Evolutionary conservation across 352 stramenopile species (phyloP).

Genomic region (Pythium diclinum): DNA sequence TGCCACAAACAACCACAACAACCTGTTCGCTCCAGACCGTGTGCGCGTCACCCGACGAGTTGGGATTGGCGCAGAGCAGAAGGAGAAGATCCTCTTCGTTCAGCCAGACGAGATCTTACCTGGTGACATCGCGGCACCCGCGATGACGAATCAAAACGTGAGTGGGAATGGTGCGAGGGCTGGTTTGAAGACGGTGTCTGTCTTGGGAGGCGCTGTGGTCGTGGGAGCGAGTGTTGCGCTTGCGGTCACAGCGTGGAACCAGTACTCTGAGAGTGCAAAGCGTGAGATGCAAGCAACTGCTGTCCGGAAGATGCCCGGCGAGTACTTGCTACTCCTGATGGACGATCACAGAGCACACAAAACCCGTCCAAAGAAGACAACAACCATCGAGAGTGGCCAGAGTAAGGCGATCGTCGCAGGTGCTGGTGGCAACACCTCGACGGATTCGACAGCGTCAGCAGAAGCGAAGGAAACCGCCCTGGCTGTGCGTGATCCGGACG

Average conservation of each 20-base stretch:
- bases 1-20: slow-evolving; percentile 79
- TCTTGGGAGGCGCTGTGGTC: slow-evolving; percentile 74
- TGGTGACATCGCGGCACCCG: slow-evolving; percentile 33
- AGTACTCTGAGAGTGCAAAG: slow-evolving; percentile 68
- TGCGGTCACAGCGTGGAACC: slow-evolving; percentile 76
- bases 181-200: slow-evolving; percentile 52
- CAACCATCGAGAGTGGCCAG: neutral
- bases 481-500: neutral
- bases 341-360: slow-evolving; percentile 46
- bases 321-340: slow-evolving; percentile 68
- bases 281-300: slow-evolving; percentile 65
- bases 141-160: slow-evolving; percentile 10
- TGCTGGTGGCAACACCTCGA: neutral
- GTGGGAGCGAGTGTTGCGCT: slow-evolving; percentile 75
- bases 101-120: slow-evolving; percentile 69
- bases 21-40: slow-evolving; percentile 69
- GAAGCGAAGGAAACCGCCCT: neutral
- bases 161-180: slow-evolving; percentile 4
- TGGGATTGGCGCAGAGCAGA: slow-evolving; percentile 53
- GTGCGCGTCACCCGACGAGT: slow-evolving; percentile 65
- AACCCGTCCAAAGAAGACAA: neutral
- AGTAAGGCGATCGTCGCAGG: neutral
- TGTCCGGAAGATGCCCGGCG: slow-evolving; percentile 68
- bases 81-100: slow-evolving; percentile 74
- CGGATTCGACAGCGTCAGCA: neutral